A percentile compares a stretch with the other conserved stretches of the same genome.
Conservation (phyloP, 345 rosid species). For the Leavenworthia alabamica region DNA sequence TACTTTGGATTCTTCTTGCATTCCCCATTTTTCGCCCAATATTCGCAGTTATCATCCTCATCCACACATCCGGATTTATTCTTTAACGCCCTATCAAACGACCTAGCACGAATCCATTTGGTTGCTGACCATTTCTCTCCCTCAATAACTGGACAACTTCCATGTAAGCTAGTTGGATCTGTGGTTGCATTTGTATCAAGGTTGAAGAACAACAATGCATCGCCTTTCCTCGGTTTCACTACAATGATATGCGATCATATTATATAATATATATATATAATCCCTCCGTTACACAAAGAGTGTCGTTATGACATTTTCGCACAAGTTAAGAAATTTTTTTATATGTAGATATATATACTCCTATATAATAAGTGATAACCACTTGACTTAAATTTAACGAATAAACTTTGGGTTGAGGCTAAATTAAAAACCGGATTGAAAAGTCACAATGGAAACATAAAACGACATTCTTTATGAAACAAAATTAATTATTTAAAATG, state of each 20-base stretch:
- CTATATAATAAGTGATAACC: too few species aligned
- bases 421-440: too few species aligned
- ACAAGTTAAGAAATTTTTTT: too few species aligned
- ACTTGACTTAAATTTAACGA: too few species aligned
- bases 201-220: slow-evolving; percentile 91
- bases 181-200: slow-evolving; percentile 70
- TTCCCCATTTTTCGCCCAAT: slow-evolving; percentile 68
- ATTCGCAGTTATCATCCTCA: slow-evolving; percentile 35
- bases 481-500: too few species aligned
- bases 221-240: slow-evolving; percentile 91
- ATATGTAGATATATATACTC: too few species aligned
- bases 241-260: slow-evolving; percentile 22
- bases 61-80: slow-evolving; percentile 41
- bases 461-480: too few species aligned
- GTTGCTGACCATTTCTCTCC: slow-evolving; percentile 99
- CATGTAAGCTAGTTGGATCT: slow-evolving; percentile 65
- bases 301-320: too few species aligned
- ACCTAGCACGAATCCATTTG: slow-evolving; percentile 85
- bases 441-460: too few species aligned
- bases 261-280: too few species aligned
- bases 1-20: slow-evolving; percentile 59
- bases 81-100: slow-evolving; percentile 28
- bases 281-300: too few species aligned
- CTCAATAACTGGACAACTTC: slow-evolving; percentile 84
- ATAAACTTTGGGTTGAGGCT: too few species aligned